Evolutionary conservation across 306 rosid genomes (phyloP).

Genomic region (Hylodesmum podocarpum): DNA sequence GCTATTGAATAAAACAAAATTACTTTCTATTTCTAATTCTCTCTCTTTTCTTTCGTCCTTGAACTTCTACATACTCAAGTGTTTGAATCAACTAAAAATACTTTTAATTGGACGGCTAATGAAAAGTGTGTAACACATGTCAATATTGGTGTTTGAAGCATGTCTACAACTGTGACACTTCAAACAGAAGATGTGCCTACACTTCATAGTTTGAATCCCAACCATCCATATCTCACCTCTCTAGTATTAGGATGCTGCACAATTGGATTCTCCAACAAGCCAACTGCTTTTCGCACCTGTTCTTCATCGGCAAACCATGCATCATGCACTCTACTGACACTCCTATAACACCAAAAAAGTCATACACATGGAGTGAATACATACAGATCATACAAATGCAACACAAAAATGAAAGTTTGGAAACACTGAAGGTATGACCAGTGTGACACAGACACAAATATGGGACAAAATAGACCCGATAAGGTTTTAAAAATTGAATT

Average conservation of each 20-base stretch:
- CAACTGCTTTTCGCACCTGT: conserved; percentile 55
- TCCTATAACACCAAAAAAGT: conserved; percentile 52
- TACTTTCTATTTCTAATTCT: too few species aligned
- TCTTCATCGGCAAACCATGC: conserved; percentile 86
- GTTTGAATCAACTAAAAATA: neutral
- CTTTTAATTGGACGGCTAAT: neutral
- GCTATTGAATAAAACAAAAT: too few species aligned
- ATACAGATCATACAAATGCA: conserved; percentile 14
- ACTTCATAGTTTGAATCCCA: neutral
- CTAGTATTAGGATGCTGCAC: conserved; percentile 36
- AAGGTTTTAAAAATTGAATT: neutral
- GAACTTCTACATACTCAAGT: too few species aligned
- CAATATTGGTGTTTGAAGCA: neutral
- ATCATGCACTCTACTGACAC: conserved; percentile 72
- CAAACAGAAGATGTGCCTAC: neutral
- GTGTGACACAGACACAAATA: neutral
- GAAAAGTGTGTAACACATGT: neutral
- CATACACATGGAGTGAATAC: neutral
- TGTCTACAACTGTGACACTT: neutral
- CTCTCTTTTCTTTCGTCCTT: too few species aligned
- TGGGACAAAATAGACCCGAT: neutral
- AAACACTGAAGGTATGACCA: neutral
- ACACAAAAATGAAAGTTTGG: neutral
- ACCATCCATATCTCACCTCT: conserved; percentile 41
- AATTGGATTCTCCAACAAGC: conserved; percentile 61